Percentiles rank a stretch among this genome's conserved stretches.
Evolutionary conservation across 331 rosid species (phyloP).

Genomic region (Ulmus americana): DNA sequence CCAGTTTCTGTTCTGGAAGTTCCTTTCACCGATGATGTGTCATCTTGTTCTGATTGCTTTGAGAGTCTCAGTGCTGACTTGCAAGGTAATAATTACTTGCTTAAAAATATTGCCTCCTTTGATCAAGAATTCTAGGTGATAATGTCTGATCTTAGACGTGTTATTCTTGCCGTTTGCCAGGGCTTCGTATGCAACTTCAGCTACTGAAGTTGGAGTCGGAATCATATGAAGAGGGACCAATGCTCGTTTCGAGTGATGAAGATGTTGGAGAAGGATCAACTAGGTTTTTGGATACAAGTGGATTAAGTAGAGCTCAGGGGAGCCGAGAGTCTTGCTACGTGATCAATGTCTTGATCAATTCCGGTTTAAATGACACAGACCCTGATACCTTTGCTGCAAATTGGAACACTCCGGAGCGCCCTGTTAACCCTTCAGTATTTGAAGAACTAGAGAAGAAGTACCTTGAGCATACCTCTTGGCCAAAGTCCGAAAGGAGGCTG

Average conservation of each 20-base stretch:
- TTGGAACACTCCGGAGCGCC: conserved; percentile 51
- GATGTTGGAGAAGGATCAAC: conserved; percentile 46
- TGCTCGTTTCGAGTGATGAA: conserved; percentile 57
- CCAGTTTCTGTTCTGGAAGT: conserved; percentile 88
- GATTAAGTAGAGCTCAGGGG: conserved; percentile 30
- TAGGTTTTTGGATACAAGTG: conserved; percentile 22
- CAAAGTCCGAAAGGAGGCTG: conserved; percentile 58
- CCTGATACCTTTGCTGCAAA: conserved; percentile 30
- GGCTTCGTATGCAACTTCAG: conserved; percentile 91
- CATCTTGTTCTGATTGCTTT: conserved; percentile 86
- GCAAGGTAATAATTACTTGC: conserved; percentile 51
- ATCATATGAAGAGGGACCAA: conserved; percentile 50
- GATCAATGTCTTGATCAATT: conserved; percentile 42
- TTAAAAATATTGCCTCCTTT: neutral
- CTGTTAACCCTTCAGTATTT: conserved; percentile 46
- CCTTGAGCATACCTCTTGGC: conserved; percentile 26
- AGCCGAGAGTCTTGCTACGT: conserved; percentile 71
- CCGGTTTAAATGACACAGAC: conserved; percentile 42
- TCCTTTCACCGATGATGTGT: conserved; percentile 64
- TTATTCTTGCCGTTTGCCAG: conserved; percentile 27
- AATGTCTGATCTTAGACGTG: neutral
- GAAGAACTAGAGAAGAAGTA: conserved; percentile 65
- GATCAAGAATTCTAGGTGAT: neutral
- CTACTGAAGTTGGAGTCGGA: conserved; percentile 73
- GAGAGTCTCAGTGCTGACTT: conserved; percentile 77